Percentiles rank a stretch among this genome's conserved stretches.
Conservation (phyloP, 129 eudicot species). For the Arctium minus region DNA sequence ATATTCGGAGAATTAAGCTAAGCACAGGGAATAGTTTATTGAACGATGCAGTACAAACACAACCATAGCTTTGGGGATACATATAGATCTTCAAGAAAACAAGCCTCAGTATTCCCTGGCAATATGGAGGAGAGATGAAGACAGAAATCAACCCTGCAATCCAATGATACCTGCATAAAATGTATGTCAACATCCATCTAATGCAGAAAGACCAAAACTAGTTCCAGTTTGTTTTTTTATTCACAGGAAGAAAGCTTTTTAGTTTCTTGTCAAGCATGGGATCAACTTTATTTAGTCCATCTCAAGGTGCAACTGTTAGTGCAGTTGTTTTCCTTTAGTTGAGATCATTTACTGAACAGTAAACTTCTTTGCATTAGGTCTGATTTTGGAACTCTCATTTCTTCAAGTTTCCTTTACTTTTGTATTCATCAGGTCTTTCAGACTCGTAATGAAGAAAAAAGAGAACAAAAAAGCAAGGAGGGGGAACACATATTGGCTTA, state of each 20-base stretch:
- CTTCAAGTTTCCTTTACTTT: neutral
- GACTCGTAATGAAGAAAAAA: neutral
- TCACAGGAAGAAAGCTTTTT: too few species aligned
- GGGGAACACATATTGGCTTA: slow-evolving; percentile 25
- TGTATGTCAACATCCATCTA: neutral
- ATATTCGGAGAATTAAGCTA: neutral
- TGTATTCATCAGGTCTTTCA: neutral
- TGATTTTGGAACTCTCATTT: too few species aligned
- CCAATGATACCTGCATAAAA: slow-evolving; percentile 71
- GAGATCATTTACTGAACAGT: too few species aligned
- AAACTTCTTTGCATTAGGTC: too few species aligned
- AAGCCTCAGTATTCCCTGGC: slow-evolving; percentile 2
- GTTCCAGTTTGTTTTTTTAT: neutral
- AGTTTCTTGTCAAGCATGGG: too few species aligned
- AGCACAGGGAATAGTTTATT: slow-evolving; percentile 1
- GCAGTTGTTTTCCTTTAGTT: too few species aligned
- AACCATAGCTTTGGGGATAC: neutral
- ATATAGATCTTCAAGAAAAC: slow-evolving; percentile 1
- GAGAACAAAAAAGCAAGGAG: neutral
- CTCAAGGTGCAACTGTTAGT: too few species aligned
- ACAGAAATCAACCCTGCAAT: slow-evolving; percentile 56
- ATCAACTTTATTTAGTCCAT: too few species aligned
- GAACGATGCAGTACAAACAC: neutral
- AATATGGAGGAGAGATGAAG: neutral
- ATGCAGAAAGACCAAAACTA: neutral